Percentiles rank a stretch among this genome's conserved stretches.
Evolutionary conservation across 2,329 filamentous ascomycete species (phyloP).

Genomic region (Zymoseptoria crescenta): DNA sequence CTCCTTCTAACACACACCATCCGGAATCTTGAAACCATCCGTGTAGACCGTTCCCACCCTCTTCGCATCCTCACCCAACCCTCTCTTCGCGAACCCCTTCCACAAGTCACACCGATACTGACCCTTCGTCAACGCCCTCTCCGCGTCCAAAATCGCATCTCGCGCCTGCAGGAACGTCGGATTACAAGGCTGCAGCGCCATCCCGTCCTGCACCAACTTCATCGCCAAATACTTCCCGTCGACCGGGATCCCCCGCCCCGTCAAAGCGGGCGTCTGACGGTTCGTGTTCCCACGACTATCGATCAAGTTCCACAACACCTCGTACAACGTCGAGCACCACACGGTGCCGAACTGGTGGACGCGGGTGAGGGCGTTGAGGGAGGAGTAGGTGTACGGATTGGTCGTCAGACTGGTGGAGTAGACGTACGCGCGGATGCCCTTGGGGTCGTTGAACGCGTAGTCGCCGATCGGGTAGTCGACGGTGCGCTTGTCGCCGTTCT

Average conservation of each 20-base stretch:
- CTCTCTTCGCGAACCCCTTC: constrained; percentile 50
- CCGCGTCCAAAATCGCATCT: constrained; percentile 50
- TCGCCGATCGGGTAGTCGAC: constrained; percentile 44
- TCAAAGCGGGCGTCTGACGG: constrained; percentile 36
- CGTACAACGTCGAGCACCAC: constrained; percentile 45
- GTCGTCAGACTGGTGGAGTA: constrained; percentile 45
- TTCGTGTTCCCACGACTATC: constrained; percentile 49
- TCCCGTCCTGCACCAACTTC: constrained; percentile 47
- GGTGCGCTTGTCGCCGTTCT: constrained; percentile 38
- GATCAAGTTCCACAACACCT: constrained; percentile 52
- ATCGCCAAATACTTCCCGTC: constrained; percentile 47
- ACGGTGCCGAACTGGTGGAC: constrained; percentile 47
- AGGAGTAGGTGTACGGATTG: constrained; percentile 46
- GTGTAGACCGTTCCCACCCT: constrained; percentile 5
- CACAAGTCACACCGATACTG: constrained; percentile 47
- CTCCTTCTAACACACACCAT: constrained; percentile 7
- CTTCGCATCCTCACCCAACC: constrained; percentile 35
- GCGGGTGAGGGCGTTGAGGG: constrained; percentile 32
- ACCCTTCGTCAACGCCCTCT: constrained; percentile 45
- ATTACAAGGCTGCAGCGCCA: constrained; percentile 51
- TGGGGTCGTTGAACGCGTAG: constrained; percentile 41
- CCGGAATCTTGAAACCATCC: constrained; percentile 10
- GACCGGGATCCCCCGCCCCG: constrained; percentile 39
- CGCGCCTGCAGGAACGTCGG: constrained; percentile 48
- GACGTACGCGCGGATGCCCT: constrained; percentile 43